Conservation (phyloP, 202 grass and related monocot species). For the Musa balbisiana region DNA sequence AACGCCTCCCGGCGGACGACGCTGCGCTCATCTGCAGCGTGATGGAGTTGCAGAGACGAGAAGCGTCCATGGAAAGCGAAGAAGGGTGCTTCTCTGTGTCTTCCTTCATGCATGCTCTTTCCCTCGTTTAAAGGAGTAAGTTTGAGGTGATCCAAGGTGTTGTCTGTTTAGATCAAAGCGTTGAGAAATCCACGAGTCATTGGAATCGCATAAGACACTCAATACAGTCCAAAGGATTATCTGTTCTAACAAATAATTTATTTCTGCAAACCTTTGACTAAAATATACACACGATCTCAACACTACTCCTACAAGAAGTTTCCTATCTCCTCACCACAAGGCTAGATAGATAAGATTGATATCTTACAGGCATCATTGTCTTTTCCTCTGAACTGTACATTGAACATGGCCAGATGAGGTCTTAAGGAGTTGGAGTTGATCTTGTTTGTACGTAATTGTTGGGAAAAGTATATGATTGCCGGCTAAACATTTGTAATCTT, state of each 20-base stretch:
- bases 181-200: not conserved
- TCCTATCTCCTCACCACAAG: not conserved
- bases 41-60: not conserved
- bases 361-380: not conserved
- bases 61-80: not conserved
- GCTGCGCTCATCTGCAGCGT: not conserved
- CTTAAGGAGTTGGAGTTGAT: too few relatives aligned
- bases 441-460: too few relatives aligned
- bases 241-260: not conserved
- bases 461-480: too few relatives aligned
- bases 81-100: too few relatives aligned
- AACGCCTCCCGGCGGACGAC: not conserved
- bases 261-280: not conserved
- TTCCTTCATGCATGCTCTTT: too few relatives aligned
- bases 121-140: too few relatives aligned
- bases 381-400: not conserved
- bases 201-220: too few relatives aligned
- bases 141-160: too few relatives aligned
- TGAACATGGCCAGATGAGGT: not conserved
- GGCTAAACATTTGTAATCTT: too few relatives aligned
- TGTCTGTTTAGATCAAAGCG: not conserved
- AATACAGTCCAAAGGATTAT: not conserved
- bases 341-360: not conserved
- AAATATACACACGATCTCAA: not conserved
- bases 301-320: not conserved